Evolutionary conservation across 306 rosid genomes (phyloP), one percentile per base, ranked within the genome.

Genomic region (Medicago arabica): DNA sequence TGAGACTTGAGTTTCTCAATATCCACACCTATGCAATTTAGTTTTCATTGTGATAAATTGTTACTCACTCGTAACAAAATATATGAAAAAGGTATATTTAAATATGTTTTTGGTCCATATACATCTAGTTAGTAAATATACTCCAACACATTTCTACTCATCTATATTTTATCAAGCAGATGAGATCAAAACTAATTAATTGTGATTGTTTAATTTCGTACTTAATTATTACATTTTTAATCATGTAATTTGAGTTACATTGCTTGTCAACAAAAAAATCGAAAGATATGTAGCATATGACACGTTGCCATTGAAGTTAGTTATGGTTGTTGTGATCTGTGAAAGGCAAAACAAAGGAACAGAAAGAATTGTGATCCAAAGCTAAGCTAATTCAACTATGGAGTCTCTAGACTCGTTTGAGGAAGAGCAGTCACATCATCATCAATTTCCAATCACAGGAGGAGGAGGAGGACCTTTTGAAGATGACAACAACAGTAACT

Each of bases 401-500:
- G 64, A 58, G 64, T 57, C 59, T 21, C 15, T 58, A 3, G 64
- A 58, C 28, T 54, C 61, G 28, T 54, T 17, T 1, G 64, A 21
- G 8, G 64, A 58, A 7, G 78, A 81, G 1, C 74, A 76, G 2
- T 34, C 60, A 2, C 69, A 79, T 65, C 74, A 64, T 58, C 61
- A 64, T 58, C 61, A 54, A 72, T 67, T 79, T 4, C 71, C 75
- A 9, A 36, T 54, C 8, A 28, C 38, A 12, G 58, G 61, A 59
- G 31, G 31, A 3, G 83, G 25, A 41, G 23, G 15, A 12, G 58
- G 61, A 59, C 21, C 50, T 23, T 81, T 13, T 47, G 91, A 89
- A 1, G 88, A 92, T 59, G 93, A 86, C 41, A 8, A n/a, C 31
- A 15, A 3, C 38, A 72, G 41, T 69, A 80, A 73, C 76, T 9